These are phyloP conservation scores for Thoreauomyces humboldtii DNA, from an alignment of 192 early-diverging fungal genomes.

Conservation along the genomic window DNA sequence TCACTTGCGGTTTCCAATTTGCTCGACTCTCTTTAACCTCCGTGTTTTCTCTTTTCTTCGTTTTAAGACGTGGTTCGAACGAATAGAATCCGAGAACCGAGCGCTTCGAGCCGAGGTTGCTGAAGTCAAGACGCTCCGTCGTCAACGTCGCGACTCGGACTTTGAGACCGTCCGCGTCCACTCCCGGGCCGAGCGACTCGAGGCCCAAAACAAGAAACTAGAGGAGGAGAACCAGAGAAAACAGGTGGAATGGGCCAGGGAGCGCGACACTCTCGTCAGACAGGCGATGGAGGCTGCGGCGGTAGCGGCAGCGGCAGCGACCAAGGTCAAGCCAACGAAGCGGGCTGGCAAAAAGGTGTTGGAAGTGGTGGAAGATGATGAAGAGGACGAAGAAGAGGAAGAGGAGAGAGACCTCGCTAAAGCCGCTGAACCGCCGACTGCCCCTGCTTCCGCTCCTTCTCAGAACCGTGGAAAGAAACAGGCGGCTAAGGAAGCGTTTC, in stretches of 20 bases:
- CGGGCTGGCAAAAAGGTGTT: neutral
- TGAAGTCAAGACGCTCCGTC: constrained; percentile 11
- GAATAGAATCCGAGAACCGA: constrained; percentile 15
- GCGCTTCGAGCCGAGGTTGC: constrained; percentile 11
- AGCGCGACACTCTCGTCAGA: neutral
- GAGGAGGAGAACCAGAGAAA: constrained; percentile 1
- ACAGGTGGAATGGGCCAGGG: constrained; percentile 12
- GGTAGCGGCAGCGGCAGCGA: neutral
- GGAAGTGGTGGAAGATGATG: neutral
- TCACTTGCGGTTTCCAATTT: too few species aligned
- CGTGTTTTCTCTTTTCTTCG: neutral
- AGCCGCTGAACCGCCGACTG: too few species aligned
- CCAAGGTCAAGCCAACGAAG: neutral
- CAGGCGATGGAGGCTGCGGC: neutral
- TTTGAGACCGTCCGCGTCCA: constrained; percentile 5
- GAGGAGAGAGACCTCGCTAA: too few species aligned
- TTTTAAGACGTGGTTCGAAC: constrained; percentile 3
- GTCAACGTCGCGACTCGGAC: constrained; percentile 10
- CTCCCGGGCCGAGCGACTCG: neutral
- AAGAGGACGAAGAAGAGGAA: neutral
- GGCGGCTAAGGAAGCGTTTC: too few species aligned
- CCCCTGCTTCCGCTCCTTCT: too few species aligned
- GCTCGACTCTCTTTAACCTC: too few species aligned
- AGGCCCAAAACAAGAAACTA: constrained; percentile 4
- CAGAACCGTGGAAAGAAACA: too few species aligned